Percentiles rank a stretch among this genome's conserved stretches.
Evolutionary conservation across 257 asterid genomes (phyloP).

Genomic region (Eucommia ulmoides): DNA sequence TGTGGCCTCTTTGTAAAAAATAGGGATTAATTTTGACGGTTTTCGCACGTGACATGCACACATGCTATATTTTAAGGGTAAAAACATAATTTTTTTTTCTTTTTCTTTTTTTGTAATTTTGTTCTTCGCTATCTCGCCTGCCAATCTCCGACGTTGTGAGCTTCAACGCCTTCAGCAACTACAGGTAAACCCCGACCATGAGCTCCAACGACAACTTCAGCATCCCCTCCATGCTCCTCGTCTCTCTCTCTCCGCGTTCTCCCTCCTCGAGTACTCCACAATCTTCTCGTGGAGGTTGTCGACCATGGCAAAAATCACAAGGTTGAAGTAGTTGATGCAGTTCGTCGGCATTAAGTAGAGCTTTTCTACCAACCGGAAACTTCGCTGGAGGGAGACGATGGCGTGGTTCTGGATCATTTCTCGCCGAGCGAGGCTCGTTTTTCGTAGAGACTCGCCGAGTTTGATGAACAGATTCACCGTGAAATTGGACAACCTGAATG

Average conservation of each 20-base stretch:
- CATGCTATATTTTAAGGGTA: too few species aligned
- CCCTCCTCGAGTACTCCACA: constrained; percentile 78
- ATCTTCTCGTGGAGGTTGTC: constrained; percentile 86
- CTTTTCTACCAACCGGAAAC: constrained; percentile 66
- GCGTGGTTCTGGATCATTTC: constrained; percentile 90
- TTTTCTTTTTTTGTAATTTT: too few species aligned
- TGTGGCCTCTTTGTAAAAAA: too few species aligned
- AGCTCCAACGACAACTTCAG: constrained; percentile 73
- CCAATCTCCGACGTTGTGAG: too few species aligned
- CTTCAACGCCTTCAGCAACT: too few species aligned
- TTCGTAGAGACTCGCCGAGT: constrained; percentile 72
- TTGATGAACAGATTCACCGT: constrained; percentile 48
- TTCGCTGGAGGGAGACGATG: constrained; percentile 44
- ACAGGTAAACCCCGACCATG: constrained; percentile 47
- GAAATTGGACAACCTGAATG: constrained; percentile 25
- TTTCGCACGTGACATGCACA: too few species aligned
- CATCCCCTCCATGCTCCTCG: constrained; percentile 85
- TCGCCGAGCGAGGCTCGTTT: constrained; percentile 80
- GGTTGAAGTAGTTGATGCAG: constrained; percentile 60
- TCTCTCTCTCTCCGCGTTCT: constrained; percentile 71
- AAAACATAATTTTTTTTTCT: too few species aligned
- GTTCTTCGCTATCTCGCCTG: too few species aligned
- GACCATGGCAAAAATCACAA: constrained; percentile 66
- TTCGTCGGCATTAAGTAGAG: constrained; percentile 53
- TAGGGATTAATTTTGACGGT: too few species aligned